Evolutionary conservation across 2,329 filamentous ascomycete species (phyloP).

Genomic region (Fonsecaea nubica): DNA sequence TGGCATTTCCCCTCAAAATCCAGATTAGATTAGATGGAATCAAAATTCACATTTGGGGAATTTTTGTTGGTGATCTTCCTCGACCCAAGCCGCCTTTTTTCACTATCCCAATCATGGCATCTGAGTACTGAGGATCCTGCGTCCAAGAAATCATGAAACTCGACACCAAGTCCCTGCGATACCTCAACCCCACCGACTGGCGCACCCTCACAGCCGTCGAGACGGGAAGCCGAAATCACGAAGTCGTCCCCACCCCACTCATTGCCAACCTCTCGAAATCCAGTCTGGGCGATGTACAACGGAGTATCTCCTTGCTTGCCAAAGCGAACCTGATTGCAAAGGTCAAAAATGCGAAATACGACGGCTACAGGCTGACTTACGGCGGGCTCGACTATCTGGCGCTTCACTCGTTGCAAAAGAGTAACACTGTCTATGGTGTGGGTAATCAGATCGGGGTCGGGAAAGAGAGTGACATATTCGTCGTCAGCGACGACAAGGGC

Average conservation of each 20-base stretch:
- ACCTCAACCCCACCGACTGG: conserved; percentile 93
- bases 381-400: conserved; percentile 98
- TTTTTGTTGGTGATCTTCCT: neutral
- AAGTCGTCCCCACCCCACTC: conserved; percentile 88
- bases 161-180: conserved; percentile 90
- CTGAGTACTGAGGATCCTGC: neutral
- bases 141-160: conserved; percentile 74
- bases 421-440: conserved; percentile 84
- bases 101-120: neutral
- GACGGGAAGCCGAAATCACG: conserved; percentile 93
- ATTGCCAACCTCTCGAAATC: conserved; percentile 85
- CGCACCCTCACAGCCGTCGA: conserved; percentile 91
- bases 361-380: conserved; percentile 95
- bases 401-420: conserved; percentile 83
- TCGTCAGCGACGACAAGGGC: conserved; percentile 82
- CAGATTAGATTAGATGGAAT: conserved; percentile 16
- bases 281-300: conserved; percentile 75
- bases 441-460: conserved; percentile 94
- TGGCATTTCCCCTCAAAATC: neutral
- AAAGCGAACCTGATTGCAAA: conserved; percentile 91
- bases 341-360: conserved; percentile 95
- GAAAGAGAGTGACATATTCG: conserved; percentile 96
- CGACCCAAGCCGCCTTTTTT: neutral
- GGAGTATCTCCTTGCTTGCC: conserved; percentile 85
- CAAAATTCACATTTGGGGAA: neutral